phyloP scores from a whole-genome alignment of 2,329 filamentous ascomycete genomes.

The Phyllosticta paracitricarpa region DNA sequence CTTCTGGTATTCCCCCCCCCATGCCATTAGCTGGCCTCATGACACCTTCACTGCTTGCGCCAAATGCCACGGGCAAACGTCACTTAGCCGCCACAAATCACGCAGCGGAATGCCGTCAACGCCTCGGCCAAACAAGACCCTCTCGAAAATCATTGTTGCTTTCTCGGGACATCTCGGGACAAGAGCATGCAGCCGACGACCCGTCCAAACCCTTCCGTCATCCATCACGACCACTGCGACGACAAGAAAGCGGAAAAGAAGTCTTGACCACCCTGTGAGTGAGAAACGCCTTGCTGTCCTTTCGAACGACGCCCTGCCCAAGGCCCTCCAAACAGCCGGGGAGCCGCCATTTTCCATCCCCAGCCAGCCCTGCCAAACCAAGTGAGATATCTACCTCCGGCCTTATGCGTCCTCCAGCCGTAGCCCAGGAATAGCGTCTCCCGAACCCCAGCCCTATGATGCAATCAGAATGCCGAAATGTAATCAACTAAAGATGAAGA shows the following conservation, averaged over 20 bases:
- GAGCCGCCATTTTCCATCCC: neutral
- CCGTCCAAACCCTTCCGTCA: neutral
- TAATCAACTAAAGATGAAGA: neutral
- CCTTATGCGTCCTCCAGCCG: conserved; percentile 3
- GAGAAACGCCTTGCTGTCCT: conserved; percentile 7
- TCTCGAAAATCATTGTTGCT: conserved; percentile 4
- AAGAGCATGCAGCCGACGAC: neutral
- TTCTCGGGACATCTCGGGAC: conserved; percentile 4
- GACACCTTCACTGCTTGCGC: neutral
- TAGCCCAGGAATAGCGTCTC: neutral
- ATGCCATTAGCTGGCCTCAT: neutral
- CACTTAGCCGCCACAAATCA: neutral
- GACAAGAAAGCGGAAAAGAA: conserved; percentile 2
- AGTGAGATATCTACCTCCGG: conserved; percentile 3
- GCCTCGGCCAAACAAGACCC: neutral
- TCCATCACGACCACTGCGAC: neutral
- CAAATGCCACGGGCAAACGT: neutral
- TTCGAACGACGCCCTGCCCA: conserved; percentile 4
- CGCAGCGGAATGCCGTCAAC: conserved; percentile 1
- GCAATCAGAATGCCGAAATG: neutral
- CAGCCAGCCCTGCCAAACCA: conserved; percentile 1
- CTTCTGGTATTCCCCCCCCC: neutral
- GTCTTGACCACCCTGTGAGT: conserved; percentile 7
- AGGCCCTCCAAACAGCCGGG: neutral
- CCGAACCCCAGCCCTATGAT: neutral